These are phyloP conservation scores for Mortierella hygrophila DNA, from an alignment of 192 early-diverging fungal genomes.

Conservation along the genomic window DNA sequence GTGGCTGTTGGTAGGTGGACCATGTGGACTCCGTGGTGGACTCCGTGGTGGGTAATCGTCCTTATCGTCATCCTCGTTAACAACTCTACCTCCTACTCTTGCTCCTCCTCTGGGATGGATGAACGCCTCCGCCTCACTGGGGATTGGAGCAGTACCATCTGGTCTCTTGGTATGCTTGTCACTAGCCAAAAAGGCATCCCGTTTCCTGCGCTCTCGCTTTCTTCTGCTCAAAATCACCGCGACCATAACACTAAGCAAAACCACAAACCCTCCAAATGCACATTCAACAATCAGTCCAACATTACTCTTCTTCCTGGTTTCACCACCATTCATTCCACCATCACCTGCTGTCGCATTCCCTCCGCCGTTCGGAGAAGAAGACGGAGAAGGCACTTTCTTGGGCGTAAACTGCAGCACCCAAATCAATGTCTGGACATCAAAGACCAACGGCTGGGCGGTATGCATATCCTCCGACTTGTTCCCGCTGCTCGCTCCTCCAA, in stretches of 20 bases:
- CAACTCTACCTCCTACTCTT: neutral
- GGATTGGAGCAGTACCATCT: neutral
- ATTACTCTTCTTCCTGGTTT: neutral
- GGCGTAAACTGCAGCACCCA: neutral
- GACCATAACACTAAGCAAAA: neutral
- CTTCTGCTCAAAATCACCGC: neutral
- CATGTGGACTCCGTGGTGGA: neutral
- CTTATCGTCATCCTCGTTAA: neutral
- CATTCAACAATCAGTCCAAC: neutral
- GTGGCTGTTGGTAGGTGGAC: neutral
- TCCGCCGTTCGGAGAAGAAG: neutral
- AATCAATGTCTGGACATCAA: neutral
- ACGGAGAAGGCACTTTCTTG: neutral
- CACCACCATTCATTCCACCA: neutral
- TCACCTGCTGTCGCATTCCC: neutral
- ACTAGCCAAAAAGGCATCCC: neutral
- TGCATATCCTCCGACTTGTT: constrained; percentile 20
- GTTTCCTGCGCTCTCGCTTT: neutral
- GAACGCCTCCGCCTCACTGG: neutral
- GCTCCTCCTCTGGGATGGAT: neutral
- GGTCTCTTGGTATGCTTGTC: neutral
- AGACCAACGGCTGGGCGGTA: neutral
- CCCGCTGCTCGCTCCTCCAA: constrained; percentile 25
- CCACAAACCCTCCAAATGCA: neutral
- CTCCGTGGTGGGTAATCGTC: neutral